Base-by-base conservation (phyloP, 345 rosid species). In the Garcia nutans region DNA sequence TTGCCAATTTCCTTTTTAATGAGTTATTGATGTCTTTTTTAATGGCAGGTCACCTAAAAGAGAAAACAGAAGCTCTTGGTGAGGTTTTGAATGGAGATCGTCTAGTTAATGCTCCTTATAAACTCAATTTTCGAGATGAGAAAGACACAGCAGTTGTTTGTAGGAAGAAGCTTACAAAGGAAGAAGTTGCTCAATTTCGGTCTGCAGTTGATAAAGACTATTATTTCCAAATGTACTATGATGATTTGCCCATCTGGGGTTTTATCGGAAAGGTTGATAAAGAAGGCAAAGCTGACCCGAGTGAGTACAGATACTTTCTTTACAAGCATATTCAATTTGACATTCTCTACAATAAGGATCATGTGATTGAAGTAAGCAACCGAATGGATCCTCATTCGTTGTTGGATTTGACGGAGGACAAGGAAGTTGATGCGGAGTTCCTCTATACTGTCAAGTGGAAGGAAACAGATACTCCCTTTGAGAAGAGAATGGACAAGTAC, bases 181-280 rank as follows among this genome's bases (percentile, higher is more conserved):
- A 76, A 33, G 77, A 80, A 50, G 80, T 76, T 49, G 74, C 60
- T 45, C 57, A 41, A 71, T 80, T 80, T 33, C 72, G 83, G 33
- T 55, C 71, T 60, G 83, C 74, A 3, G 77, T 80, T 65, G 61
- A 50, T 52, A 76, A 80, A 55, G 83, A 80, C 58, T 80, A 80
- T 57, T 80, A 80, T 65, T 80, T 80, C 54, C 80, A 80, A 55
- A 80, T 80, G 83, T 80, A 80, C 23, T 80, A 80, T 59, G 83
- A 80, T 62, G 83, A 80, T 69, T 68, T 80, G 54, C 83, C 83
- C 31, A 76, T 80, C 23, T 80, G 83, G 83, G 83, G 83, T 5
- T 80, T 72, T 65, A 41, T 80, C 2, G 83, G 83, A 24, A 80
- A 80, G n/a, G 80, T 76, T 80, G 80, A 76, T 5, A 80, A 72